phyloP scores from a whole-genome alignment of 805 yeast genomes.

The Candida namnaoensis region DNA sequence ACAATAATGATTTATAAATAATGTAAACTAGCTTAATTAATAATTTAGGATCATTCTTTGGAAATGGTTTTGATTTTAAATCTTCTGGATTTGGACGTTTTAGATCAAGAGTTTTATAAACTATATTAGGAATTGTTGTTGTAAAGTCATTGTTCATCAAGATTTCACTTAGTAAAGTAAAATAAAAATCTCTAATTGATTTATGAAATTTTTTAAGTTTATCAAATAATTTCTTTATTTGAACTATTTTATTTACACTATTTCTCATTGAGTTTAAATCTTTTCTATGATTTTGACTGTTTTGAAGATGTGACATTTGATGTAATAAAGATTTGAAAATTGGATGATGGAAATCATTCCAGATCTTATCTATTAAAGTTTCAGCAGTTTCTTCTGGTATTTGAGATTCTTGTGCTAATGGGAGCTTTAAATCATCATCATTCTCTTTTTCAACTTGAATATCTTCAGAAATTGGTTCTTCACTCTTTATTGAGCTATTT shows the following conservation, averaged over 20 bases:
- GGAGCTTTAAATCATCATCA: conserved; percentile 1
- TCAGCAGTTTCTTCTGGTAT: conserved; percentile 8
- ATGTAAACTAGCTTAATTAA: conserved; percentile 27
- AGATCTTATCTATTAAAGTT: conserved; percentile 39
- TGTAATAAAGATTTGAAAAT: conserved; percentile 43
- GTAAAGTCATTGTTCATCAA: conserved; percentile 28
- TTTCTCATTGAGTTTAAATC: conserved; percentile 10
- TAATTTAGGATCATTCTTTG: conserved; percentile 3
- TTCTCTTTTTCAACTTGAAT: neutral
- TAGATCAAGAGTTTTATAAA: conserved; percentile 8
- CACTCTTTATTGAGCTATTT: neutral
- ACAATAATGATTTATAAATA: conserved; percentile 39
- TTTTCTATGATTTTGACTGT: conserved; percentile 13
- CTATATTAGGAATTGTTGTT: conserved; percentile 10
- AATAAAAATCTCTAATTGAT: conserved; percentile 39
- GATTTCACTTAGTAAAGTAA: conserved; percentile 29
- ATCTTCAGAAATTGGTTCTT: neutral
- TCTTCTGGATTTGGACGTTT: neutral
- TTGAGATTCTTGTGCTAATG: conserved; percentile 4
- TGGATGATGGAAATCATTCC: conserved; percentile 61
- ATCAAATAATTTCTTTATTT: conserved; percentile 46
- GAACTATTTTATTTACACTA: conserved; percentile 31
- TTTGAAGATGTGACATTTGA: conserved; percentile 10
- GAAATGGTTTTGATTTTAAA: conserved; percentile 4
- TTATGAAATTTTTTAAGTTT: conserved; percentile 40